Base-by-base conservation (phyloP, 2,329 filamentous ascomycete species). In the Parascedosporium putredinis region DNA sequence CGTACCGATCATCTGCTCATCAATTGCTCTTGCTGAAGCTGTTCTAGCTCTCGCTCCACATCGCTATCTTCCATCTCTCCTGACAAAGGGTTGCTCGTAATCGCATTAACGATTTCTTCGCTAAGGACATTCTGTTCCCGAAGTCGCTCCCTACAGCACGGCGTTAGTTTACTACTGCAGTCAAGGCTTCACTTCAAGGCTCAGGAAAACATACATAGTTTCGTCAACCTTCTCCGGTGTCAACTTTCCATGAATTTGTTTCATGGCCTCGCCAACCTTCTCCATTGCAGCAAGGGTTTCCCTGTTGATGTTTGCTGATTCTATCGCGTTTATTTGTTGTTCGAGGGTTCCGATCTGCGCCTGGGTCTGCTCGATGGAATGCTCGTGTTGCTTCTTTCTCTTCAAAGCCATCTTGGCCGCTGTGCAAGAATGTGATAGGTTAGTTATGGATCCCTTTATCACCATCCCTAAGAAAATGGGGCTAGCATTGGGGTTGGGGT, bases 291-390 rank as follows among this genome's bases (percentile, higher is more conserved):
- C 79, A 56, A 97, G 75, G 10, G 93, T 98, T 74, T 96, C 90
- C 70, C 91, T 84, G 75, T 98, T 98, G 74, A 98, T 96, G 66
- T 97, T 98, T 54, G 93, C 93, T 45, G 90, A 88, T 69, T 98
- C 93, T 72, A 98, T 97, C 53, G 87, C 84, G 67, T 93, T 93
- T 63, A 97, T 94, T 67, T 98, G 89, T 63, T 90, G 86, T 67
- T 98, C 93, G 42, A 98, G 76, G 20, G 93, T 95, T 59, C 83
- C 81, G 62, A 97, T 94, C 70, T 97, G 91, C 27, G 85, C 81
- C 52, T 81, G 78, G 1, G 91, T 97, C 70, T 96, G 90, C 57
- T 95, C 88, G 52, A 96, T 79, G 51, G 87, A 88, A 67, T 90
- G 85, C 68, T 97, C 89, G 61, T 93, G 88, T 58, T 82, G 77